A percentile compares a stretch with the other conserved stretches of the same genome.
Evolutionary conservation across 306 rosid species (phyloP).

Genomic region (Aeschynomene evenia): DNA sequence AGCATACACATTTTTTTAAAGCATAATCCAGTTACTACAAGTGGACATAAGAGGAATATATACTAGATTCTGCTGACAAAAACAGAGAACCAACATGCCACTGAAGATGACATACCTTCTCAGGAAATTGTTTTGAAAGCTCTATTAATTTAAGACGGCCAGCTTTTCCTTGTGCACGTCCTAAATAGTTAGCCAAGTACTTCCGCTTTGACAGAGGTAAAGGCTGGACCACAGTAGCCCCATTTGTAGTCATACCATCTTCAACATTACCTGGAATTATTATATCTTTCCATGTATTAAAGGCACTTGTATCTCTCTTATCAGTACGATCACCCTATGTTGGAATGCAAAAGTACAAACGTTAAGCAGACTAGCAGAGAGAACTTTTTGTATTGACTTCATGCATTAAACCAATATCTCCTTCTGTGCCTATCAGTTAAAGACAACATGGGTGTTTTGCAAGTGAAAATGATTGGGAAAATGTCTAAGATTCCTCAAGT

Average conservation of each 20-base stretch:
- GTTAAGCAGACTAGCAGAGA: constrained; percentile 13
- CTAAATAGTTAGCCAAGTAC: constrained; percentile 85
- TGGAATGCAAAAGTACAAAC: constrained; percentile 30
- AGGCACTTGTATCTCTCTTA: constrained; percentile 85
- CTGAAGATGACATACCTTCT: constrained; percentile 59
- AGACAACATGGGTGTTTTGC: neutral
- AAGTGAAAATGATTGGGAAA: neutral
- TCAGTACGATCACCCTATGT: constrained; percentile 94
- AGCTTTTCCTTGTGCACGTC: constrained; percentile 93
- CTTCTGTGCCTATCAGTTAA: neutral
- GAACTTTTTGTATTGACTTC: neutral
- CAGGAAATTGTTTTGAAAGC: constrained; percentile 77
- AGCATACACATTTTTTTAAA: neutral
- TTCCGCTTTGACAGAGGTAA: constrained; percentile 80
- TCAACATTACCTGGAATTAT: constrained; percentile 95
- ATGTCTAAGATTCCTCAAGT: neutral
- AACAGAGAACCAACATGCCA: constrained; percentile 12
- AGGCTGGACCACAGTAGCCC: constrained; percentile 54
- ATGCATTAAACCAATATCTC: neutral
- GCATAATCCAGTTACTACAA: neutral
- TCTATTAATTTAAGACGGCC: constrained; percentile 85
- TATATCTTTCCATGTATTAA: constrained; percentile 96
- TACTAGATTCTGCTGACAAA: neutral
- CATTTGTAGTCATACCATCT: constrained; percentile 66
- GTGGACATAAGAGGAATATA: neutral